Conservation (phyloP, 2,329 filamentous ascomycete species). For the Mycosphaerelloides madeirae region DNA sequence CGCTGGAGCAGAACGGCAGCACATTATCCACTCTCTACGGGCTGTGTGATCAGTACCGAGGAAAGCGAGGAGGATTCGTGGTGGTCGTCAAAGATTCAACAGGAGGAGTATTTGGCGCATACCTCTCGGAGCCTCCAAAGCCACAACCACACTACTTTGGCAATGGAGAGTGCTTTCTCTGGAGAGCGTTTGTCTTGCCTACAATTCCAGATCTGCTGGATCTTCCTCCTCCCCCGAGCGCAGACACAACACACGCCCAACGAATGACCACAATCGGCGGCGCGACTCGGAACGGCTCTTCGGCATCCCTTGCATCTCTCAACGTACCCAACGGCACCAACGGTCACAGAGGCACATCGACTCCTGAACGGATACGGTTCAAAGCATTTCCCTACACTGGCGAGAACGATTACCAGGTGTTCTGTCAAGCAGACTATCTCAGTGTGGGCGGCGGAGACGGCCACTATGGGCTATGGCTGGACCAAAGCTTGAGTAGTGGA, state of each 20-base stretch:
- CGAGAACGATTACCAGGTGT: conserved; percentile 93
- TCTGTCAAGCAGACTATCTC: conserved; percentile 80
- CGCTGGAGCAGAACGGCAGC: conserved; percentile 85
- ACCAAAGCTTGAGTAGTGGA: conserved; percentile 77
- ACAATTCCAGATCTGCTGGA: conserved; percentile 49
- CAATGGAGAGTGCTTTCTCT: conserved; percentile 93
- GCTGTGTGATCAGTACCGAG: conserved; percentile 63
- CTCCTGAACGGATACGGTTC: conserved; percentile 78
- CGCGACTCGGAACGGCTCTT: conserved; percentile 21
- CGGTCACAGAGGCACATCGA: conserved; percentile 37
- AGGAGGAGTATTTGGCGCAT: conserved; percentile 83
- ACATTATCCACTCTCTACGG: conserved; percentile 83
- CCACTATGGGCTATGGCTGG: conserved; percentile 89
- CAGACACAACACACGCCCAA: conserved; percentile 58
- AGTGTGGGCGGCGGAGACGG: conserved; percentile 84
- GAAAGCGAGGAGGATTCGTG: conserved; percentile 76
- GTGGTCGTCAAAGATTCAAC: conserved; percentile 76
- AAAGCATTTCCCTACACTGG: conserved; percentile 96
- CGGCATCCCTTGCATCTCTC: conserved; percentile 26
- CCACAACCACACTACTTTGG: conserved; percentile 83
- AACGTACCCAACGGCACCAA: conserved; percentile 21
- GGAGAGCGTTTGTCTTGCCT: conserved; percentile 67
- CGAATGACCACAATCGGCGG: conserved; percentile 56
- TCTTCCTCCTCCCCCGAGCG: conserved; percentile 65
- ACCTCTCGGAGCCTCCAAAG: conserved; percentile 83